phyloP scores from a whole-genome alignment of 1,284 basidiomycete genomes.

The Meira miltonrushii region DNA sequence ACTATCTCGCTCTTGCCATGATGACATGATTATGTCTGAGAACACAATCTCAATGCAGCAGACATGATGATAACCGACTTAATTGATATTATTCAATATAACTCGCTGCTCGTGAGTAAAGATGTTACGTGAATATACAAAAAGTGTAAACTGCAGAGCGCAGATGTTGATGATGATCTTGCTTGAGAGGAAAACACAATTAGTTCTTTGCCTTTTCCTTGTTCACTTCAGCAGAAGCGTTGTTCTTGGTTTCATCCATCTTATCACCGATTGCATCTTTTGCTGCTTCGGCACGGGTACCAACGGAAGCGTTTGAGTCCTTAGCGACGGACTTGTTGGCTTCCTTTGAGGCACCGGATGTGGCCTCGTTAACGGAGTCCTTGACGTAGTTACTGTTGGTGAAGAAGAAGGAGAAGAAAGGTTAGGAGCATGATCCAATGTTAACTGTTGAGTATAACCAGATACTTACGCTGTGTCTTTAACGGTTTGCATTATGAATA shows the following conservation, averaged over 20 bases:
- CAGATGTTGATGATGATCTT: no score
- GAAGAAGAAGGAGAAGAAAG: background rate
- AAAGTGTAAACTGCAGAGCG: no score
- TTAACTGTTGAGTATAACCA: no score
- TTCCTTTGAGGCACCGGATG: constrained; percentile 26
- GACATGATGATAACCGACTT: no score
- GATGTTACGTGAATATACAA: no score
- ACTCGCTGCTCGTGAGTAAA: no score
- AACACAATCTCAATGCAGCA: no score
- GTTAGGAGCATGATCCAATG: no score
- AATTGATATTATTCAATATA: no score
- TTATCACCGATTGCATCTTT: constrained; percentile 17
- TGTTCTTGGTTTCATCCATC: constrained; percentile 15
- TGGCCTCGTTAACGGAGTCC: constrained; percentile 22
- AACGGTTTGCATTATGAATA: constrained; percentile 9
- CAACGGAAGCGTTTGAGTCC: constrained; percentile 25
- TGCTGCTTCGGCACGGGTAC: constrained; percentile 18
- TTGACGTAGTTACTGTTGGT: constrained; percentile 24
- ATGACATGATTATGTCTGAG: no score
- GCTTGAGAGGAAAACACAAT: background rate
- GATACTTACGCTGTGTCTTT: constrained; percentile 7
- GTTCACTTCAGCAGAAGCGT: constrained; percentile 9
- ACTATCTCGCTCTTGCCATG: no score
- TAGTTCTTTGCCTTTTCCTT: constrained; percentile 15
- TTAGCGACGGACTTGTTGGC: constrained; percentile 29